Evolutionary conservation across 2,329 filamentous ascomycete species (phyloP).

Genomic region (Botrytis hyacinthi): DNA sequence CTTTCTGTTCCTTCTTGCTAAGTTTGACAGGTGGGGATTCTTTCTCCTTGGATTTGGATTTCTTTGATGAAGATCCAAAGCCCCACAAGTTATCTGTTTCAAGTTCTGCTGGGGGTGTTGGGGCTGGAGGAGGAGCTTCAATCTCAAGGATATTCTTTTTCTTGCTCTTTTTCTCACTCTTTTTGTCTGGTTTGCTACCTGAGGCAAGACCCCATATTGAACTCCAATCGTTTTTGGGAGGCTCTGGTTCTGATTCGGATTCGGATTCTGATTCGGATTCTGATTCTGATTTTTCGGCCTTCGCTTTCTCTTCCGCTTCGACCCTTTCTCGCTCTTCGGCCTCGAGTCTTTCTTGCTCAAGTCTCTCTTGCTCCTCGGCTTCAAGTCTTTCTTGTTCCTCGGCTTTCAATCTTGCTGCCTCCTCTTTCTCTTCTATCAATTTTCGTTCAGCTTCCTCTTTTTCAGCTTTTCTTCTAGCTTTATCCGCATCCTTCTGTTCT

Average conservation of each 20-base stretch:
- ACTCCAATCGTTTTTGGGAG: slow-evolving; percentile 18
- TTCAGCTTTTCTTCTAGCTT: slow-evolving; percentile 48
- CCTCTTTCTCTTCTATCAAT: slow-evolving; percentile 45
- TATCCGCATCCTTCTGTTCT: slow-evolving; percentile 50
- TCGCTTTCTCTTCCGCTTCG: slow-evolving; percentile 34
- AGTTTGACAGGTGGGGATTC: slow-evolving; percentile 43
- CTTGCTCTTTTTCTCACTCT: slow-evolving; percentile 41
- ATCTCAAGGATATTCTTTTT: slow-evolving; percentile 38
- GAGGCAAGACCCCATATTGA: slow-evolving; percentile 40
- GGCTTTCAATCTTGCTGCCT: slow-evolving; percentile 40
- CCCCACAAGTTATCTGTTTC: slow-evolving; percentile 42
- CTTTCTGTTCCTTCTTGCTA: slow-evolving; percentile 51
- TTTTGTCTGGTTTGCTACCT: slow-evolving; percentile 42
- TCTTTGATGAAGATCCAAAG: slow-evolving; percentile 37
- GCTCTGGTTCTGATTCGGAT: slow-evolving; percentile 25
- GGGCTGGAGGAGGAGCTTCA: slow-evolving; percentile 48
- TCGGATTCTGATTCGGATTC: not conserved
- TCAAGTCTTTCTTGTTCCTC: slow-evolving; percentile 34
- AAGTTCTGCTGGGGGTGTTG: slow-evolving; percentile 49
- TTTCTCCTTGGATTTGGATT: slow-evolving; percentile 46
- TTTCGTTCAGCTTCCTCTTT: slow-evolving; percentile 47
- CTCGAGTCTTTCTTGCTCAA: not conserved
- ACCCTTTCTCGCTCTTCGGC: not conserved
- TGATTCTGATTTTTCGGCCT: not conserved
- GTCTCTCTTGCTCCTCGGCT: slow-evolving; percentile 21